Percentiles rank a stretch among this genome's conserved stretches.
Evolutionary conservation across 768 basidiomycete genomes (phyloP).

Genomic region (Lentinula lateritia): DNA sequence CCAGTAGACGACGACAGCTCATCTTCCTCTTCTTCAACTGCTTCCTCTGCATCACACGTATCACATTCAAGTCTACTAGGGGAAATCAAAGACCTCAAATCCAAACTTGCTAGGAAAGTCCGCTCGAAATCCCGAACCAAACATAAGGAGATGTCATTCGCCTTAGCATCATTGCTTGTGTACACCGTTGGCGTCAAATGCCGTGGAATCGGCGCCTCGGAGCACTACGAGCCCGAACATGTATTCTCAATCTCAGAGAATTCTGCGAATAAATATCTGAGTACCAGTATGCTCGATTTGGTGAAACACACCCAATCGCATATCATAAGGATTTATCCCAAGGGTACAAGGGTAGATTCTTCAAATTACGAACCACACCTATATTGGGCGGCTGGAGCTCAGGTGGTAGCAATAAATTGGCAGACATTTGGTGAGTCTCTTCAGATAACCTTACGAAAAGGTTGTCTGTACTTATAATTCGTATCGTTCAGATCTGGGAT

Average conservation of each 20-base stretch:
- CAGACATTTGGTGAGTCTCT: constrained; percentile 79
- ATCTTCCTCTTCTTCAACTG: background rate
- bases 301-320: constrained; percentile 85
- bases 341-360: constrained; percentile 73
- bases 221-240: constrained; percentile 81
- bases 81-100: constrained; percentile 2
- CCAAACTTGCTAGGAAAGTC: constrained; percentile 8
- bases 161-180: constrained; percentile 71
- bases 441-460: background rate
- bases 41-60: background rate
- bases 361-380: constrained; percentile 86
- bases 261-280: constrained; percentile 70
- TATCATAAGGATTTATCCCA: constrained; percentile 82
- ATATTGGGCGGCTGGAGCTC: constrained; percentile 86
- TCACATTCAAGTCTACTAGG: background rate
- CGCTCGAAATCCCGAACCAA: background rate
- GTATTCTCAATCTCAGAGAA: constrained; percentile 92
- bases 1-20: background rate
- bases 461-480: background rate
- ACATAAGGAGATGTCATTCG: constrained; percentile 55
- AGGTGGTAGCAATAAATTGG: constrained; percentile 95
- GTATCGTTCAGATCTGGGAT: constrained; percentile 63
- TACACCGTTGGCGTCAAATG: constrained; percentile 97
- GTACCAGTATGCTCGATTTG: constrained; percentile 57
- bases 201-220: constrained; percentile 82